Conservation (phyloP, 2,329 filamentous ascomycete genomes). For the Didymellaceae sp. region DNA sequence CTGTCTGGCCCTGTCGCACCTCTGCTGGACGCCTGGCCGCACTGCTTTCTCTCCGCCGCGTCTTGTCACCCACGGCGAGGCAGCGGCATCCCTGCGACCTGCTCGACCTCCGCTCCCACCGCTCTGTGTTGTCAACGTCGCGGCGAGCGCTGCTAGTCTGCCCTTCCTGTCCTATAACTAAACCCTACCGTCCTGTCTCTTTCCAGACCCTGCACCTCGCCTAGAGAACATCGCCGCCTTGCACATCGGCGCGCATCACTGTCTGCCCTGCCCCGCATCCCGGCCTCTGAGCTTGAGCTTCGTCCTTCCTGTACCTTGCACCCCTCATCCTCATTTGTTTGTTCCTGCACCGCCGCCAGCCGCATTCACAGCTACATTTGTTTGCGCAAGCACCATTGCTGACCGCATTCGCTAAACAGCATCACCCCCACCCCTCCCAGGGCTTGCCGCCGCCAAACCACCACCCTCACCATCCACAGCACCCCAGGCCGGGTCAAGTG, state of each 20-base stretch:
- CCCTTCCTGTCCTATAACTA: conserved; percentile 45
- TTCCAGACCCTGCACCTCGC: conserved; percentile 46
- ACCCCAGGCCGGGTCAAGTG: conserved; percentile 74
- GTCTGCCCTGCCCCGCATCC: conserved; percentile 30
- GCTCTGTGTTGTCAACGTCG: conserved; percentile 42
- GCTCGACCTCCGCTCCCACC: conserved; percentile 37
- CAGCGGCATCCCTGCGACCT: conserved; percentile 44
- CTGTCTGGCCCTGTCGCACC: conserved; percentile 37
- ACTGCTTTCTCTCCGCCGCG: conserved; percentile 33
- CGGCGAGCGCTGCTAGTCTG: conserved; percentile 37
- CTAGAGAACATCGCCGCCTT: conserved; percentile 34
- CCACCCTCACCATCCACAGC: conserved; percentile 50
- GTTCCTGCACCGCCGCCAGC: conserved; percentile 20
- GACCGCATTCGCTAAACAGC: conserved; percentile 58
- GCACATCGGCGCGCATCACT: conserved; percentile 31
- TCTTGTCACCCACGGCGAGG: conserved; percentile 36
- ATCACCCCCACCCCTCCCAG: conserved; percentile 78
- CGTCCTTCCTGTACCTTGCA: conserved; percentile 27
- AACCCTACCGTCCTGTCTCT: conserved; percentile 41
- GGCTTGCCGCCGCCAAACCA: conserved; percentile 70
- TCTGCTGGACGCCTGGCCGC: conserved; percentile 31
- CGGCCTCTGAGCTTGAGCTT: conserved; percentile 18
- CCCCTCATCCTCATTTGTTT: conserved; percentile 25
- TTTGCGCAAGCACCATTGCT: conserved; percentile 34
- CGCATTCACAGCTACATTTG: conserved; percentile 11